Evolutionary conservation across 108 stramenopile genomes (phyloP).

Genomic region (Fistulifera pelliculosa): DNA sequence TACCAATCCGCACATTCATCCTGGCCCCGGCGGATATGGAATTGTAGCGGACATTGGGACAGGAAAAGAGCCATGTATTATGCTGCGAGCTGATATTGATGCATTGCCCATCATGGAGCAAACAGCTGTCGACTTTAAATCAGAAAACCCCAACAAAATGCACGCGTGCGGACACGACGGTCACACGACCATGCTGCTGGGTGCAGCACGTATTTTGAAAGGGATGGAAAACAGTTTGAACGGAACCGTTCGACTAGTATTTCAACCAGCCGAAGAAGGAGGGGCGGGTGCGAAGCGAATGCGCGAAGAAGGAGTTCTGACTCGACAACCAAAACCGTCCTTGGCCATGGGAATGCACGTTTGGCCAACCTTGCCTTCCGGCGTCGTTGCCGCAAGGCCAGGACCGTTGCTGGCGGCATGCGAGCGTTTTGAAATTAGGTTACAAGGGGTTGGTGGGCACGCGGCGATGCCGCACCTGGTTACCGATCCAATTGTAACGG

Average conservation of each 20-base stretch:
- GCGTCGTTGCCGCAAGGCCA: conserved; percentile 57
- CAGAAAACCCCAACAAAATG: conserved; percentile 55
- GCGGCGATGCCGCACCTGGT: conserved; percentile 86
- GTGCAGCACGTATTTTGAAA: conserved; percentile 67
- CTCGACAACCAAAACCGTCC: conserved; percentile 38
- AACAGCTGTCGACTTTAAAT: conserved; percentile 50
- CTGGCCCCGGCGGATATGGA: conserved; percentile 59
- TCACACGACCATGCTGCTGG: conserved; percentile 84
- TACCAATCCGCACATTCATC: conserved; percentile 36
- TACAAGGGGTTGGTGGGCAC: conserved; percentile 89
- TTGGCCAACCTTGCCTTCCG: conserved; percentile 66
- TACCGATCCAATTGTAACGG: conserved; percentile 80
- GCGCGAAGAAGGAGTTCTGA: conserved; percentile 80
- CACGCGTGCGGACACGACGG: conserved; percentile 96
- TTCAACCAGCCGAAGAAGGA: conserved; percentile 88
- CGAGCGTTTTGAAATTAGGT: conserved; percentile 70
- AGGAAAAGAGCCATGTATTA: conserved; percentile 49
- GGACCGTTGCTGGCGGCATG: conserved; percentile 78
- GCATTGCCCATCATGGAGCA: conserved; percentile 80
- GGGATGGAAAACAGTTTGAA: conserved; percentile 36
- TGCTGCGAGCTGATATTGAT: conserved; percentile 92
- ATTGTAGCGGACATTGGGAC: conserved; percentile 77
- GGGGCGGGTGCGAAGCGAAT: conserved; percentile 83
- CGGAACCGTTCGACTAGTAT: conserved; percentile 54
- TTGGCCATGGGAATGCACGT: conserved; percentile 83